These are phyloP conservation scores for Thinopyrum elongatum DNA, from an alignment of 176 grass and related monocot genomes.

Conservation along the genomic window DNA sequence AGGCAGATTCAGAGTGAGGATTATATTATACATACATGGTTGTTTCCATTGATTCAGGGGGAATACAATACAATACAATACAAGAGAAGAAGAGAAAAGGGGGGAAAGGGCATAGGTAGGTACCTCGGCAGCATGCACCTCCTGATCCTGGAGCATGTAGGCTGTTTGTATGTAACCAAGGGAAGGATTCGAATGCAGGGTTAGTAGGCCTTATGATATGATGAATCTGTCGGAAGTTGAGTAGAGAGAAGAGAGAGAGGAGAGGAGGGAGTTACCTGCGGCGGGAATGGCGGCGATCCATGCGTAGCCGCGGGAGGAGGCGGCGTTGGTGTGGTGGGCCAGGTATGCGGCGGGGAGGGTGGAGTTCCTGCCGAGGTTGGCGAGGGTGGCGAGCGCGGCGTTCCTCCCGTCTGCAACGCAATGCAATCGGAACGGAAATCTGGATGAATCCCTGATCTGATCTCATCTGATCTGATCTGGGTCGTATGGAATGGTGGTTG, in stretches of 20 bases:
- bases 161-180: conserved; percentile 9
- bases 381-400: conserved; percentile 53
- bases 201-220: background rate
- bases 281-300: conserved; percentile 61
- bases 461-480: background rate
- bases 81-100: too few species aligned
- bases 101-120: background rate
- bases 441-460: background rate
- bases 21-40: background rate
- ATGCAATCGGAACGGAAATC: background rate
- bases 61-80: background rate
- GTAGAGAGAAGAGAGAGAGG: background rate
- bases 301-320: background rate
- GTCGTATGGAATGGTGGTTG: too few species aligned
- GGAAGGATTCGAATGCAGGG: background rate
- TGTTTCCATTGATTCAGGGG: background rate
- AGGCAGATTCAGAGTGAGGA: background rate
- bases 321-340: background rate
- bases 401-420: conserved; percentile 45
- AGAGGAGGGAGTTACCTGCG: conserved; percentile 27
- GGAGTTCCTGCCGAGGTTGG: conserved; percentile 50
- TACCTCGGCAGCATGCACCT: conserved; percentile 87
- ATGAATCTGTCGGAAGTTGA: too few species aligned
- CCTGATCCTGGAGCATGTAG: conserved; percentile 84
- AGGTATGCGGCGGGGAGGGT: conserved; percentile 50